phyloP scores from a whole-genome alignment of 2,329 filamentous ascomycete genomes.

The Sphaerostilbella broomeana region DNA sequence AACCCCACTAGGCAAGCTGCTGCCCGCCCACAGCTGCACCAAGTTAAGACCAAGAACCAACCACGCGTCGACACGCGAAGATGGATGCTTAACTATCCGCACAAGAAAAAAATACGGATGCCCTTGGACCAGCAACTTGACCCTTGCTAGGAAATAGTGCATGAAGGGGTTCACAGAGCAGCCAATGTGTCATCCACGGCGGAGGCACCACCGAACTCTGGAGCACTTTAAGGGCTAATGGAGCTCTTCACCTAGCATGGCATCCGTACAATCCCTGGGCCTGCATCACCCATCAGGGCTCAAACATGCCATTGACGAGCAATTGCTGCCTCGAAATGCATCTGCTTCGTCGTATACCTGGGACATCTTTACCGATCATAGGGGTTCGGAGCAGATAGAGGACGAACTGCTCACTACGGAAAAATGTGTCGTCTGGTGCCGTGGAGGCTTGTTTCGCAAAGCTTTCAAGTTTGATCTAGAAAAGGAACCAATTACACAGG shows the following conservation, averaged over 20 bases:
- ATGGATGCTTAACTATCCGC: neutral
- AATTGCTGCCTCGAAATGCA: slow-evolving; percentile 64
- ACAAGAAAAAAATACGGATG: neutral
- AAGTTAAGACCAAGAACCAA: no score
- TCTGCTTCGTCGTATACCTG: slow-evolving; percentile 64
- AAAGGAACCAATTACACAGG: slow-evolving; percentile 79
- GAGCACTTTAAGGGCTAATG: slow-evolving; percentile 23
- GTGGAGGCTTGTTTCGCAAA: slow-evolving; percentile 76
- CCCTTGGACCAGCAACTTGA: no score
- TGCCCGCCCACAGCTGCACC: slow-evolving; percentile 1
- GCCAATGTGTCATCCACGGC: no score
- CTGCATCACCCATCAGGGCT: slow-evolving; percentile 83
- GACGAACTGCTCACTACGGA: slow-evolving; percentile 77
- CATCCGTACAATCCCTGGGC: slow-evolving; percentile 82
- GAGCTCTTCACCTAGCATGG: slow-evolving; percentile 54
- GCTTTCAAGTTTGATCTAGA: slow-evolving; percentile 82
- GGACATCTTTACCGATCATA: slow-evolving; percentile 50
- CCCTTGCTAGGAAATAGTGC: no score
- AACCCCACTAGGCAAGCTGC: slow-evolving; percentile 10
- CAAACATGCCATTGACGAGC: slow-evolving; percentile 74
- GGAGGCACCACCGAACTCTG: no score
- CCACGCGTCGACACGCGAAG: slow-evolving; percentile 11
- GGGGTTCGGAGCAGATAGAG: slow-evolving; percentile 43
- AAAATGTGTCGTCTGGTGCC: slow-evolving; percentile 79
- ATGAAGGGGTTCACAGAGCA: no score